A percentile compares a stretch with the other conserved stretches of the same genome.
These are phyloP conservation scores for Zostera marina DNA, from an alignment of 116 monocot genomes.

Conservation along the genomic window DNA sequence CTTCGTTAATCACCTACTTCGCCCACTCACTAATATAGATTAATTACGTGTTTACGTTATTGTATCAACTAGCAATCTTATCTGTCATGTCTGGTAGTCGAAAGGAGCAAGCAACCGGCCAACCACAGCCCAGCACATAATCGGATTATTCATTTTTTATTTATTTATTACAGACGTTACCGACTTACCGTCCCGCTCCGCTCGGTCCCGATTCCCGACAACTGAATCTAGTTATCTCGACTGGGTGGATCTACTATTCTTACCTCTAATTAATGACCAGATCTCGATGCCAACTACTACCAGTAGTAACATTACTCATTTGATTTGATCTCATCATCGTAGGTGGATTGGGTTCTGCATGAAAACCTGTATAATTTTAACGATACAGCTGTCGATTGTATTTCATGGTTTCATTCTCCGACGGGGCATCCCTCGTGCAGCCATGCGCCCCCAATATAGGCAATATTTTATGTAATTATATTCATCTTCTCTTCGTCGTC, in stretches of 20 bases:
- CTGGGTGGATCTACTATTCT: no score
- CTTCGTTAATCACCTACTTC: background rate
- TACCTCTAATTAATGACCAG: no score
- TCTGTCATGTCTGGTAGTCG: background rate
- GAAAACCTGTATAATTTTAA: background rate
- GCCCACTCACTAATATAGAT: no score
- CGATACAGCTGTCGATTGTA: background rate
- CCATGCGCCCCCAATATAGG: constrained; percentile 5
- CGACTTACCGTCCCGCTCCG: background rate
- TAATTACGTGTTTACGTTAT: background rate
- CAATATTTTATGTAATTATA: background rate
- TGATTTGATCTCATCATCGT: no score
- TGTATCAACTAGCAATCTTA: background rate
- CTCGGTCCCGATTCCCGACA: background rate
- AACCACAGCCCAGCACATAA: background rate
- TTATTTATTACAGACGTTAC: background rate
- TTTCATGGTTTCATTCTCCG: background rate
- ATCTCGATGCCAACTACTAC: constrained; percentile 4
- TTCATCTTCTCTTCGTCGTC: background rate
- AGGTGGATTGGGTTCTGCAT: no score
- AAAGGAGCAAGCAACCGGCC: background rate
- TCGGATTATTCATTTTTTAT: background rate
- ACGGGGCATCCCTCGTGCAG: background rate
- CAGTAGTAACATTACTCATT: no score
- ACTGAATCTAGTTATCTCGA: background rate